Evolutionary conservation across 1,284 basidiomycete species (phyloP), one percentile per base, ranked within the genome.

Genomic region (Melampsora americana): DNA sequence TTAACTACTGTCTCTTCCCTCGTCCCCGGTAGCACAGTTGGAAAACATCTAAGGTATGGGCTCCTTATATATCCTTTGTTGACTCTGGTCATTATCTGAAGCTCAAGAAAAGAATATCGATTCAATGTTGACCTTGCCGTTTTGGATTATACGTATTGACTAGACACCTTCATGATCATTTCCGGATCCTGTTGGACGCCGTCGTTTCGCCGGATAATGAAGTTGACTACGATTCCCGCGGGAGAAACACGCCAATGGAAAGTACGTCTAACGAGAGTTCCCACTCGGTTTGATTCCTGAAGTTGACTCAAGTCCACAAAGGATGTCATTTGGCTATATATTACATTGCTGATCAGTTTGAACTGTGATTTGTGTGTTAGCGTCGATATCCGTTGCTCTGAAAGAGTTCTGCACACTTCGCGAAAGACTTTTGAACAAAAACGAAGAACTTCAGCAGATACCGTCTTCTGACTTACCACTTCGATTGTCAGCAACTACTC

Each of bases 91-190:
- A 23, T 23, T 16, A 30, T 11, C 18, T 30, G 23, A 30, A n/a
- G 30, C 66, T 28, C 23, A 9, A 23, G 5, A 59, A 4, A 59
- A 7, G 56, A 30, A 11, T 59, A 18, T 26, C 11, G 56, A 23
- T 59, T 3, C 2, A 9, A 26, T 59, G 23, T 59, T 16, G 23
- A 23, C 18, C 18, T 30, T 59, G 23, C 16, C 23, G 18, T 59
- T 59, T 59, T 23, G 56, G n/a, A 18, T 20, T 11, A n/a, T 32
- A 11, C 28, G 23, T 30, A 0, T 39, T 11, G 61, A 9, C 26
- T 32, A 71, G 69, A 48, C 69, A 71, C 48, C 42, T 71, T 30
- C 69, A 71, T 50, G 70, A 65, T 53, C 61, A 73, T 23, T 66
- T 73, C 20, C 14, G 50, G 20, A 46, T 65, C 30, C 48, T 66